These are phyloP conservation scores for Silene conica DNA, from an alignment of 148 eudicot genomes.

Conservation along the genomic window DNA sequence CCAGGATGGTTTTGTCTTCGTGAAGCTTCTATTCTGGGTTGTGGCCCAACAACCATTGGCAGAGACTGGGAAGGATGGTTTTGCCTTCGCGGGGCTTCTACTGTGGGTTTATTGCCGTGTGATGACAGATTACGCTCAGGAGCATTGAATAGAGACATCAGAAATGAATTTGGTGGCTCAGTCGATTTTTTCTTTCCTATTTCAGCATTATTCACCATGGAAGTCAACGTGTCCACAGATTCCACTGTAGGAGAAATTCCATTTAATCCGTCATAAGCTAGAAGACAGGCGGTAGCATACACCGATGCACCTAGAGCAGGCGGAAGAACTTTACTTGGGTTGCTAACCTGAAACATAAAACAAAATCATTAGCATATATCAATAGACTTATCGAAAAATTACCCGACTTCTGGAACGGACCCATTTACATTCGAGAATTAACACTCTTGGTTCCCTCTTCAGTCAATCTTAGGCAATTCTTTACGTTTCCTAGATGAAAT, in stretches of 20 bases:
- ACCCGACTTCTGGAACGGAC: neutral
- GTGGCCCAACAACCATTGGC: constrained; percentile 12
- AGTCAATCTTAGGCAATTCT: neutral
- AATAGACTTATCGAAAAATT: neutral
- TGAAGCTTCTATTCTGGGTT: neutral
- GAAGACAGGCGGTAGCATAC: constrained; percentile 52
- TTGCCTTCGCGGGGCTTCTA: neutral
- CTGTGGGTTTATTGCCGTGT: constrained; percentile 10
- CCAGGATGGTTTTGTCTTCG: neutral
- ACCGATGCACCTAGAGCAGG: constrained; percentile 54
- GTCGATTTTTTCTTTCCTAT: constrained; percentile 27
- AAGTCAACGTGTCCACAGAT: constrained; percentile 42
- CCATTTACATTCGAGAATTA: neutral
- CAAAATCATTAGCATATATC: neutral
- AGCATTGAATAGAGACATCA: constrained; percentile 26
- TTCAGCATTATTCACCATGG: constrained; percentile 50
- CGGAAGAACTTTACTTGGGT: constrained; percentile 60
- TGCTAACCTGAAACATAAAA: constrained; percentile 42
- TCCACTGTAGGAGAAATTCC: constrained; percentile 38
- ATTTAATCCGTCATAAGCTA: constrained; percentile 62
- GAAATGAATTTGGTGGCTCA: constrained; percentile 26
- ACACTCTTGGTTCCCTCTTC: neutral
- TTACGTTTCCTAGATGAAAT: neutral
- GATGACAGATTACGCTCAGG: neutral
- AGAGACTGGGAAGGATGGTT: neutral